Evolutionary conservation across 495 filamentous ascomycete genomes (phyloP), one percentile per base, ranked within the genome.

Genomic region (Penicillium robsamsonii): DNA sequence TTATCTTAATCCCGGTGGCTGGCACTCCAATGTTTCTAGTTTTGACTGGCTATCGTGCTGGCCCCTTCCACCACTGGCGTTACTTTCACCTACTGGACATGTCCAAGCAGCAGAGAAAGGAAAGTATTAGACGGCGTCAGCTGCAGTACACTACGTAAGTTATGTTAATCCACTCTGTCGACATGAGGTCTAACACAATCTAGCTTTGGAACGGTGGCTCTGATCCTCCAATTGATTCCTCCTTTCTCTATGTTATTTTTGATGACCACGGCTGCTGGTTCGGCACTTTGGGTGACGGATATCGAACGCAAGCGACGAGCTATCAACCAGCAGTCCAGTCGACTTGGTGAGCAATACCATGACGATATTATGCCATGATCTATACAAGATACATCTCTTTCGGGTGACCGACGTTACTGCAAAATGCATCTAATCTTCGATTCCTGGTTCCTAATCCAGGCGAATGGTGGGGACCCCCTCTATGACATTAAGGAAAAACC

Each of bases 161-260:
- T 15, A 15, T 70, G n/a, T 24, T 15, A 13, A 6, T 35, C 30
- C 25, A 24, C 15, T 29, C 4, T 40, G 18, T 41, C 29, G 42
- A 24, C 33, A 9, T 40, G 5, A 7, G 40, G 54, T 58, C 56
- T 58, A 27, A 47, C 24, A 22, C 7, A 13, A 5, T 38, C 20
- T 61, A 83, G 83, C 44, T 86, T 87, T 60, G 85, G 85, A 27
- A 82, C 83, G 4, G 67, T 85, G 11, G 82, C 83, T 30, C 66
- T 87, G 56, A 43, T 84, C 15, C 67, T 88, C 30, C 85, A 88
- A 63, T 67, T 88, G 24, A 70, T 87, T 22, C 85, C 85, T 11
- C 75, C 81, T 3, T 67, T 86, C 43, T 84, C 81, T 44, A 87
- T 88, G 84, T 66, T 87, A 24, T 88, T 88, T 60, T 71, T 88